These are phyloP conservation scores for Naganishia vaughanmartiniae DNA, from an alignment of 768 basidiomycete genomes.

Conservation along the genomic window DNA sequence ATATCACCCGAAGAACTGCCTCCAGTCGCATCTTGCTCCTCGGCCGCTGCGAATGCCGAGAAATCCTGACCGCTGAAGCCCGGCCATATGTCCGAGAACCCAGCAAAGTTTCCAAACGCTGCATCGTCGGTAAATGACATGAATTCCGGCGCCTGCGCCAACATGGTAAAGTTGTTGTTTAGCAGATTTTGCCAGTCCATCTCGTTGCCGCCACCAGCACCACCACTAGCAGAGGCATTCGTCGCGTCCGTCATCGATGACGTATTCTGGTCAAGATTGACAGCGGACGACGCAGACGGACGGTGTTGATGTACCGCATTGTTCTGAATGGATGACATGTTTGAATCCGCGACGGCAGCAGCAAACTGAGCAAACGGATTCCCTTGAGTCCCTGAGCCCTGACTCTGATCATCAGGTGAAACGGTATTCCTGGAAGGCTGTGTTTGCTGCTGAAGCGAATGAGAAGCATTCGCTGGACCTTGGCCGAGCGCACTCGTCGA, in stretches of 20 bases:
- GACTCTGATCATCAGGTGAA: background rate
- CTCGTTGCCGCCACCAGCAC: slow-evolving; percentile 1
- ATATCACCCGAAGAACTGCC: background rate
- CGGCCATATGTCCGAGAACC: slow-evolving; percentile 9
- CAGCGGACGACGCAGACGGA: background rate
- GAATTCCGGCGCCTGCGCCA: slow-evolving; percentile 21
- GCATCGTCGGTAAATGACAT: slow-evolving; percentile 30
- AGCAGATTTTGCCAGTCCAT: slow-evolving; percentile 15
- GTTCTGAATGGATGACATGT: too few species aligned
- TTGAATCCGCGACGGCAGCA: too few species aligned
- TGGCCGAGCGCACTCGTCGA: background rate
- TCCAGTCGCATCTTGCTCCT: too few species aligned
- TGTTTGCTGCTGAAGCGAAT: slow-evolving; percentile 1
- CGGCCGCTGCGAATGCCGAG: background rate
- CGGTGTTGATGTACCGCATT: too few species aligned
- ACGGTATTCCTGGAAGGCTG: background rate
- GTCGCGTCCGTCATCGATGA: background rate
- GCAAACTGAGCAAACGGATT: background rate
- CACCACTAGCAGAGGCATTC: background rate
- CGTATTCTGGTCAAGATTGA: background rate
- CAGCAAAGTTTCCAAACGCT: slow-evolving; percentile 27
- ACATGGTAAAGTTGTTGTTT: slow-evolving; percentile 25
- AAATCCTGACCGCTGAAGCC: slow-evolving; percentile 14
- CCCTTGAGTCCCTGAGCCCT: background rate
- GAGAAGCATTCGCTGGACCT: background rate